Evolutionary conservation across 1,139 yeast species (phyloP).

Genomic region (Hyphopichia khmerensis): DNA sequence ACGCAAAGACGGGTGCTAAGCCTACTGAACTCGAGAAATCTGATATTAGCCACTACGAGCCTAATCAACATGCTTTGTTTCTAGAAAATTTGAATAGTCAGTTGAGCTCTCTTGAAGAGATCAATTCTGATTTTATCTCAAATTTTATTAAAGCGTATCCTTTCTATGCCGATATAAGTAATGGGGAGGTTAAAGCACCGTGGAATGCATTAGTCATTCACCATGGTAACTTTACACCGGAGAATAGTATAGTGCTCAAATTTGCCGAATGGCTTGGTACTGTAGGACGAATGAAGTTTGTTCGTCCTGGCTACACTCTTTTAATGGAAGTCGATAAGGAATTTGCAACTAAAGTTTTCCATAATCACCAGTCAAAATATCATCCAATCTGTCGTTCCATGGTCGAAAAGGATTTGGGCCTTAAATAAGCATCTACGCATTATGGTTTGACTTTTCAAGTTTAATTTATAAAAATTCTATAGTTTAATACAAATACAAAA

Average conservation of each 20-base stretch:
- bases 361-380: slow-evolving; percentile 21
- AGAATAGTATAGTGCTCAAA: slow-evolving; percentile 16
- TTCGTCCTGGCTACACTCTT: slow-evolving; percentile 77
- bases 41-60: slow-evolving; percentile 21
- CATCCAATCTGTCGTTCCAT: slow-evolving; percentile 42
- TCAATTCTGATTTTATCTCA: slow-evolving; percentile 14
- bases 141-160: slow-evolving; percentile 25
- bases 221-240: slow-evolving; percentile 20
- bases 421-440: neutral
- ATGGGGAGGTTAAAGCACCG: slow-evolving; percentile 33
- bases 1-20: slow-evolving; percentile 7
- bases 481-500: no score
- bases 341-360: slow-evolving; percentile 29
- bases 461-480: no score
- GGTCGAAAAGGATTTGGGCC: slow-evolving; percentile 36
- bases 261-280: slow-evolving; percentile 72
- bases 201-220: slow-evolving; percentile 33
- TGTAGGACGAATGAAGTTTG: slow-evolving; percentile 94
- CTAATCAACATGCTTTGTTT: slow-evolving; percentile 36
- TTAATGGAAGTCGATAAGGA: slow-evolving; percentile 41
- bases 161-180: slow-evolving; percentile 20
- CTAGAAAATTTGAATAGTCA: slow-evolving; percentile 29
- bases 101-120: slow-evolving; percentile 12
- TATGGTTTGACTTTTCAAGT: no score
- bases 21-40: slow-evolving; percentile 9